Evolutionary conservation across 2,329 filamentous ascomycete genomes (phyloP).

Genomic region (Cryphonectria japonica): DNA sequence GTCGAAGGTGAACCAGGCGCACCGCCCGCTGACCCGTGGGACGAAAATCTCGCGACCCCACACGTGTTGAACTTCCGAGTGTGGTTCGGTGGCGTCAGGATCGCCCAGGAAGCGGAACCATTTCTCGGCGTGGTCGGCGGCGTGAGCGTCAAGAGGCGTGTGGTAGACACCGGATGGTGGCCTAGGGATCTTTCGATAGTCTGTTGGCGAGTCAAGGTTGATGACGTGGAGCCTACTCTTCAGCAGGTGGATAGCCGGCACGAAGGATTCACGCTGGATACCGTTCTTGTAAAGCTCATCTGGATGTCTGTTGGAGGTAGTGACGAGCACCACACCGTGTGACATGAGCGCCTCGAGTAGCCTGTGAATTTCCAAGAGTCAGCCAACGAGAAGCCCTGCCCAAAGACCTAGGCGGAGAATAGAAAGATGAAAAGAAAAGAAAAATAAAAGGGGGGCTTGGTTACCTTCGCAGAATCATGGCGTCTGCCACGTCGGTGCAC

Average conservation of each 20-base stretch:
- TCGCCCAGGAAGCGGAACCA: slow-evolving; percentile 97
- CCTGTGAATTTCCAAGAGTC: slow-evolving; percentile 41
- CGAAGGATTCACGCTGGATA: slow-evolving; percentile 92
- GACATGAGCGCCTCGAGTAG: slow-evolving; percentile 91
- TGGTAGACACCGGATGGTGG: slow-evolving; percentile 95
- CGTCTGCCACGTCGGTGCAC: slow-evolving; percentile 96
- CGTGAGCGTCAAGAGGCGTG: slow-evolving; percentile 78
- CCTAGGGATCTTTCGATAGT: slow-evolving; percentile 95
- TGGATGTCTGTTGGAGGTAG: slow-evolving; percentile 95
- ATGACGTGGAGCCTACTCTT: slow-evolving; percentile 84
- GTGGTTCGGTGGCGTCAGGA: slow-evolving; percentile 73
- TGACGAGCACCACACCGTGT: slow-evolving; percentile 94
- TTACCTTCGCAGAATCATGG: slow-evolving; percentile 88
- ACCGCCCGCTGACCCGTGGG: slow-evolving; percentile 82
- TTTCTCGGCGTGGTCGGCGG: slow-evolving; percentile 80
- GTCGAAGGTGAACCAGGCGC: slow-evolving; percentile 89
- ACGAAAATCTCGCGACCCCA: slow-evolving; percentile 93
- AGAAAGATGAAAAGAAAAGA: neutral
- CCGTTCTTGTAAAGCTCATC: slow-evolving; percentile 98
- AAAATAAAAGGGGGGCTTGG: slow-evolving; percentile 18
- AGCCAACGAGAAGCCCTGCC: neutral
- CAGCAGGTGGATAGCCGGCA: slow-evolving; percentile 92
- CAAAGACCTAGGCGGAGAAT: too few species aligned
- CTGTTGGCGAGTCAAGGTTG: slow-evolving; percentile 91
- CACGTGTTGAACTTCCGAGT: slow-evolving; percentile 77